Conservation (phyloP, 2,329 filamentous ascomycete genomes). For the Furcasterigmium furcatum region DNA sequence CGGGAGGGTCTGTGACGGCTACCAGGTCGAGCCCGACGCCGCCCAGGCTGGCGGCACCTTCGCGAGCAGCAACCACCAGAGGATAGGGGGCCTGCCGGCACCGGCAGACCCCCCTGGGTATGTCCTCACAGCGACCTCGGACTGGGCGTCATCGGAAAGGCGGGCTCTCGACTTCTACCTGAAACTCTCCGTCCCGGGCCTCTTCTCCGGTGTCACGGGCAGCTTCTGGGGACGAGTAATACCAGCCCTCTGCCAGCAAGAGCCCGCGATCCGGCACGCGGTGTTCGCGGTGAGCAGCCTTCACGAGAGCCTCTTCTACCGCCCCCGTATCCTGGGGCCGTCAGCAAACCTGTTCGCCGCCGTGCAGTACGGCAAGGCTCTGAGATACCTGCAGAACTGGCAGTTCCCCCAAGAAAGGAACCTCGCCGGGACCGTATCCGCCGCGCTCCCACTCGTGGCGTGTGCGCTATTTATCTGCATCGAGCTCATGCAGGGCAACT, state of each 20-base stretch:
- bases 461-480: constrained; percentile 51
- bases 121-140: neutral
- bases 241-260: constrained; percentile 39
- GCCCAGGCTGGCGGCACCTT: neutral
- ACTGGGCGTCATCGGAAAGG: constrained; percentile 8
- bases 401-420: constrained; percentile 28
- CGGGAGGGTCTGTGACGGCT: constrained; percentile 8
- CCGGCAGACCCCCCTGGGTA: neutral
- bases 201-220: constrained; percentile 31
- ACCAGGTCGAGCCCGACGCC: neutral
- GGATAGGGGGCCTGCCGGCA: too few relatives aligned
- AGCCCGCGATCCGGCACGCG: constrained; percentile 46
- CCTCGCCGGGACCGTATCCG: constrained; percentile 11
- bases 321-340: neutral
- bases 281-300: constrained; percentile 45
- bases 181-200: constrained; percentile 29
- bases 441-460: constrained; percentile 33
- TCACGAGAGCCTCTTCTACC: constrained; percentile 28
- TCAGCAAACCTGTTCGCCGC: constrained; percentile 27
- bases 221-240: constrained; percentile 42
- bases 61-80: too few relatives aligned
- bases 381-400: constrained; percentile 22
- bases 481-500: constrained; percentile 50
- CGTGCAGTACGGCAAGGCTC: constrained; percentile 45
- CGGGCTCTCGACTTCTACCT: constrained; percentile 28